Evolutionary conservation across 2,329 filamentous ascomycete species (phyloP).

Genomic region (Graphilbum sp.): DNA sequence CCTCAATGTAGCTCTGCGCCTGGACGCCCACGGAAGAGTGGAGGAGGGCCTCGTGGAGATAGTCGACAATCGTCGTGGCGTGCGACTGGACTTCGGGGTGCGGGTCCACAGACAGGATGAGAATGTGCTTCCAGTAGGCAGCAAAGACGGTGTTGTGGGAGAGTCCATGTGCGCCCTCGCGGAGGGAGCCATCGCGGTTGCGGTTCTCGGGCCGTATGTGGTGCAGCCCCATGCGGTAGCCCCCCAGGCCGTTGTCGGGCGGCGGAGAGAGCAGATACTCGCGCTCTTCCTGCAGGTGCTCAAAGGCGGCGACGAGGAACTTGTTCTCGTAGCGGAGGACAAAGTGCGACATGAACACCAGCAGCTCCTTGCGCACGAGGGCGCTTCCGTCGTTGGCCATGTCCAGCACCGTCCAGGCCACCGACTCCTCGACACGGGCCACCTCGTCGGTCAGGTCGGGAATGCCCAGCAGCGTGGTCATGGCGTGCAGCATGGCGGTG

Average conservation of each 20-base stretch:
- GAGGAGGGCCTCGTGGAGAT: slow-evolving; percentile 61
- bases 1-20: slow-evolving; percentile 57
- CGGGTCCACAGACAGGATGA: slow-evolving; percentile 84
- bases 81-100: slow-evolving; percentile 84
- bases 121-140: slow-evolving; percentile 82
- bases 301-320: slow-evolving; percentile 80
- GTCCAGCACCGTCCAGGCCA: slow-evolving; percentile 75
- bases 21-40: slow-evolving; percentile 58
- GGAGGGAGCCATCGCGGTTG: slow-evolving; percentile 42
- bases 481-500: slow-evolving; percentile 80
- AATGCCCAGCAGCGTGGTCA: slow-evolving; percentile 89
- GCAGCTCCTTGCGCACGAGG: slow-evolving; percentile 80
- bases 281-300: slow-evolving; percentile 74
- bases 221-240: slow-evolving; percentile 46
- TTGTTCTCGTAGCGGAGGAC: slow-evolving; percentile 81
- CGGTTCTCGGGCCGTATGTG: slow-evolving; percentile 40
- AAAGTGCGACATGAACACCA: slow-evolving; percentile 89
- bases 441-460: slow-evolving; percentile 85
- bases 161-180: slow-evolving; percentile 38
- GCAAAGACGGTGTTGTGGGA: slow-evolving; percentile 85
- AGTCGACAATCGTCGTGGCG: slow-evolving; percentile 73
- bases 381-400: slow-evolving; percentile 91
- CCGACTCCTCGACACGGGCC: slow-evolving; percentile 74
- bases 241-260: slow-evolving; percentile 28
- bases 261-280: slow-evolving; percentile 45